Conservation (phyloP, 2,329 filamentous ascomycete genomes). For the Colletotrichum neosansevieriae region DNA sequence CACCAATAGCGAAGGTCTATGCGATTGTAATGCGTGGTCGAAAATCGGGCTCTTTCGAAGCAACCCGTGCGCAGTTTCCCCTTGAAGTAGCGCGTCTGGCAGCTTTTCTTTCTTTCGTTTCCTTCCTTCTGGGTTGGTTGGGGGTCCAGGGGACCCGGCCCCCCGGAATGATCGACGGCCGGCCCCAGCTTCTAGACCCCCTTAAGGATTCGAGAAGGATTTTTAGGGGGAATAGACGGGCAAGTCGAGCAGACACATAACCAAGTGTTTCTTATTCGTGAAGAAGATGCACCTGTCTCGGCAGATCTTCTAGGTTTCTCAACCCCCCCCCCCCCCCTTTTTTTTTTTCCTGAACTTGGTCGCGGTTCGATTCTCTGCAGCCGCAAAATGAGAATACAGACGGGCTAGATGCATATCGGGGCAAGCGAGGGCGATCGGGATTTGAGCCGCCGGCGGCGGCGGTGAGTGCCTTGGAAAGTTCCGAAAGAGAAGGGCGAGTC, state of each 20-base stretch:
- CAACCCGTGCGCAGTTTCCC: not conserved
- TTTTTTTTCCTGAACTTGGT: too few species aligned
- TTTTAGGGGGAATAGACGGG: too few species aligned
- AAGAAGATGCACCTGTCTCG: not conserved
- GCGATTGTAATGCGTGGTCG: too few species aligned
- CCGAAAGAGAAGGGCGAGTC: too few species aligned
- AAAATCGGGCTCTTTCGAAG: too few species aligned
- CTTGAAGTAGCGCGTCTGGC: not conserved
- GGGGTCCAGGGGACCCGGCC: not conserved
- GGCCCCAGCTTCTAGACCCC: not conserved
- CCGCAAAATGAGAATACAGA: too few species aligned
- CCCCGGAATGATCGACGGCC: constrained; percentile 31
- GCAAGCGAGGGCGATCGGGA: not conserved
- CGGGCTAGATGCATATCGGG: not conserved
- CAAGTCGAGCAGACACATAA: not conserved
- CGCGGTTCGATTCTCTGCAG: too few species aligned
- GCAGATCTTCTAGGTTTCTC: not conserved
- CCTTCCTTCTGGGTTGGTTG: not conserved
- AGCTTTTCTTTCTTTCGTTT: too few species aligned
- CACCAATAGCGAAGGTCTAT: not conserved
- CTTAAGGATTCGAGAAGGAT: not conserved
- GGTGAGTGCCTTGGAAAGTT: too few species aligned
- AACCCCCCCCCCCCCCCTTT: too few species aligned
- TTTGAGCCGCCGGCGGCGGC: too few species aligned
- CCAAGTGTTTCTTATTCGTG: not conserved